phyloP scores from a whole-genome alignment of 2,329 filamentous ascomycete species.

The Fusarium falciforme region DNA sequence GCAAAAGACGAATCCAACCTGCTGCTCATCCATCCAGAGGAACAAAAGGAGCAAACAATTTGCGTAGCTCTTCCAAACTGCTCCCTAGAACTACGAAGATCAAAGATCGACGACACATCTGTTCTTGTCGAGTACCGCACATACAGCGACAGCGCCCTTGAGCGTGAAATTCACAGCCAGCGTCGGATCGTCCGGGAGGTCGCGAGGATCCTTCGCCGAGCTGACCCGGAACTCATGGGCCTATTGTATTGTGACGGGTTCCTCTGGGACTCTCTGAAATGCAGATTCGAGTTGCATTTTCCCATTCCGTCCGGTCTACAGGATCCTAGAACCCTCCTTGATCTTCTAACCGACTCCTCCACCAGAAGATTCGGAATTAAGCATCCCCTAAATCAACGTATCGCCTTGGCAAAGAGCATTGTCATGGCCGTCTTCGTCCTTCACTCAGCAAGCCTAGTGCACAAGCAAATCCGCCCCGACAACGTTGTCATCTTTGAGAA shows the following conservation, averaged over 20 bases:
- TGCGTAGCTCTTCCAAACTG: not conserved
- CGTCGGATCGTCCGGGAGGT: not conserved
- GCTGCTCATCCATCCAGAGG: not conserved
- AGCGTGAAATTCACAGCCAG: not conserved
- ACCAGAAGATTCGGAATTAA: not conserved
- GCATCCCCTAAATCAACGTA: not conserved
- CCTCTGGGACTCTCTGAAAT: not conserved
- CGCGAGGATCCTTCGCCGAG: not conserved
- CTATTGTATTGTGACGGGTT: not conserved
- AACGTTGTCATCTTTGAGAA: not conserved
- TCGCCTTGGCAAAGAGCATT: not conserved
- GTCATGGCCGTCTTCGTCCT: not conserved
- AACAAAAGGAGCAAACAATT: not conserved
- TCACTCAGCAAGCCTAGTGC: not conserved
- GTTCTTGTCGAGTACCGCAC: not conserved
- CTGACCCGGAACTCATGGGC: not conserved
- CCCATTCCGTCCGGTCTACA: not conserved
- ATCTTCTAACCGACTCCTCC: not conserved
- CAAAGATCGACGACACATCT: too few species aligned
- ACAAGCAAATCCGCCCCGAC: not conserved
- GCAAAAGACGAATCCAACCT: not conserved
- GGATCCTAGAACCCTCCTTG: not conserved
- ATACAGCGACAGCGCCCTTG: not conserved
- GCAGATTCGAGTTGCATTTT: not conserved
- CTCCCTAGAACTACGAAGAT: not conserved